Evolutionary conservation across 345 rosid species (phyloP).

Genomic region (Durio zibethinus): DNA sequence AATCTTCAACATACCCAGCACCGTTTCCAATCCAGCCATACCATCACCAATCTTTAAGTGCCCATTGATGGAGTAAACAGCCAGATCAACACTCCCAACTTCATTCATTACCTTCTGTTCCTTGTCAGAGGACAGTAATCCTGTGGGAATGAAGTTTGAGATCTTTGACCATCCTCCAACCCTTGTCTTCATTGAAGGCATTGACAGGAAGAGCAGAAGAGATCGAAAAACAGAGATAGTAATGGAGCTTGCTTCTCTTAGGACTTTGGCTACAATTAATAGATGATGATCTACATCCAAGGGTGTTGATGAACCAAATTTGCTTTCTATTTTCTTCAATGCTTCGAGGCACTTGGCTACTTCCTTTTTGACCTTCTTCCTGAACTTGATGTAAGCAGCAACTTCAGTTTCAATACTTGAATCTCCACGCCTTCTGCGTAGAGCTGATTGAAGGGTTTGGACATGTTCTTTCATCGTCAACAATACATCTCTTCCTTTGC

Average conservation of each 20-base stretch:
- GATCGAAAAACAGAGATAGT: conserved; percentile 21
- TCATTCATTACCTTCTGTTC: conserved; percentile 26
- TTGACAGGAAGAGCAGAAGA: conserved; percentile 23
- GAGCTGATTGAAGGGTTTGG: conserved; percentile 44
- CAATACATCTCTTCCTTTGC: conserved; percentile 34
- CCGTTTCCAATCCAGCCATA: conserved; percentile 15
- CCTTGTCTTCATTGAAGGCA: conserved; percentile 22
- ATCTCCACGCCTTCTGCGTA: conserved; percentile 40
- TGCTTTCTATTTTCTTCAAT: conserved; percentile 26
- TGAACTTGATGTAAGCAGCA: conserved; percentile 21
- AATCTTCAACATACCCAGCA: conserved; percentile 28
- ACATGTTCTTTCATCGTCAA: conserved; percentile 35
- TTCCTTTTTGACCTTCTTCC: conserved; percentile 27
- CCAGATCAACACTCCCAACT: conserved; percentile 38
- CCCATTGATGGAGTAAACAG: conserved; percentile 10
- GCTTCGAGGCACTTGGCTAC: conserved; percentile 14
- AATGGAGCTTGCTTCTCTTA: conserved; percentile 24
- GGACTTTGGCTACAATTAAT: conserved; percentile 7
- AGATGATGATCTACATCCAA: conserved; percentile 10
- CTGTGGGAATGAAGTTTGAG: conserved; percentile 30
- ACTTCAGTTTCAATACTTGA: conserved; percentile 25
- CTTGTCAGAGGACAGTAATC: conserved; percentile 15
- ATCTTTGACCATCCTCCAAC: conserved; percentile 28
- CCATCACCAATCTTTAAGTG: background rate
- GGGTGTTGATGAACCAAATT: background rate